Evolutionary conservation across 495 filamentous ascomycete genomes (phyloP).

Genomic region (Aspergillus heteromorphus): DNA sequence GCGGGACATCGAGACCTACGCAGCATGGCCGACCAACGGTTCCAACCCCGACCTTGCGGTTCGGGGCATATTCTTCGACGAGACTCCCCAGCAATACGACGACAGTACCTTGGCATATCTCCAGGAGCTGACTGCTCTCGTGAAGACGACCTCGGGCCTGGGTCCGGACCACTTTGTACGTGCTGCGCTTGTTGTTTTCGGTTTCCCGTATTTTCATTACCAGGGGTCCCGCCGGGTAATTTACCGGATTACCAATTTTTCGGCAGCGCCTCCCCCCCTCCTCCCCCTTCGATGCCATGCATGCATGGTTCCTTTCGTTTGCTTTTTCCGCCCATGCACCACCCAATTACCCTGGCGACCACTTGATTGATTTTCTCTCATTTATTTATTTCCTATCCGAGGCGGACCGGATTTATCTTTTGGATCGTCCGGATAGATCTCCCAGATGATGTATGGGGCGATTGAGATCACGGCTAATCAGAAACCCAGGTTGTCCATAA

Average conservation of each 20-base stretch:
- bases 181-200: too few relatives aligned
- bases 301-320: not conserved
- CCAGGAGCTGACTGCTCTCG: conserved; percentile 29
- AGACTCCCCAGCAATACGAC: conserved; percentile 41
- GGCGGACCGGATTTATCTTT: not conserved
- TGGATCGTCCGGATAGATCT: conserved; percentile 6
- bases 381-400: not conserved
- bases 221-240: not conserved
- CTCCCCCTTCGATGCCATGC: not conserved
- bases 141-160: conserved; percentile 29
- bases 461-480: not conserved
- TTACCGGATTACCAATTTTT: conserved; percentile 6
- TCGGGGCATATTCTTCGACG: conserved; percentile 45
- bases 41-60: conserved; percentile 32
- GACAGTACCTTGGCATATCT: conserved; percentile 30
- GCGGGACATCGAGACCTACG: conserved; percentile 44
- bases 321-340: not conserved
- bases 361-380: too few relatives aligned
- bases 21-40: conserved; percentile 38
- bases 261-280: not conserved
- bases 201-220: conserved; percentile 9
- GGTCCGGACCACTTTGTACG: conserved; percentile 37
- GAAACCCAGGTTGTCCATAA: conserved; percentile 45
- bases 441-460: not conserved
- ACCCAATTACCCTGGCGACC: not conserved